Evolutionary conservation across 495 filamentous ascomycete species (phyloP).

Genomic region (Oidiodendron maius): DNA sequence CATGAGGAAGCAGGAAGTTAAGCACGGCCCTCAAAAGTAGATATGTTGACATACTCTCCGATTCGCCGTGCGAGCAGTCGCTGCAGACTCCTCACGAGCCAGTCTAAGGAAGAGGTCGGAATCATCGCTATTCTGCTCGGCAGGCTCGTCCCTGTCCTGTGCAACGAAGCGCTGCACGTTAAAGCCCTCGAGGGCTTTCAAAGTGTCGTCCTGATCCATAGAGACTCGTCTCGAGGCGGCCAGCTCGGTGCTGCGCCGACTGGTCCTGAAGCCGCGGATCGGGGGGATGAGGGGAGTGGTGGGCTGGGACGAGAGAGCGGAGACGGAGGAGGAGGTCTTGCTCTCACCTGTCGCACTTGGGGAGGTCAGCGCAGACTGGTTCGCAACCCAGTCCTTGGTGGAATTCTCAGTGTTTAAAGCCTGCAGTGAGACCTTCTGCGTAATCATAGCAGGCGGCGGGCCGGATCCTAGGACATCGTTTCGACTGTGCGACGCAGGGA

Average conservation of each 20-base stretch:
- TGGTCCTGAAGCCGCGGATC: slow-evolving; percentile 44
- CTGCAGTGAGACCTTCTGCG: slow-evolving; percentile 26
- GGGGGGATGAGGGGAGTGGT: slow-evolving; percentile 31
- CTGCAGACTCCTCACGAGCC: slow-evolving; percentile 38
- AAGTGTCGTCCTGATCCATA: slow-evolving; percentile 38
- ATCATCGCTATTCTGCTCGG: slow-evolving; percentile 28
- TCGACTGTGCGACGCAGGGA: slow-evolving; percentile 7
- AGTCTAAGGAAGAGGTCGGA: slow-evolving; percentile 50
- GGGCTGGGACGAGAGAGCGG: slow-evolving; percentile 7
- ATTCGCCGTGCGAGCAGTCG: background rate
- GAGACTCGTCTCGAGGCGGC: slow-evolving; percentile 23
- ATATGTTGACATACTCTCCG: background rate
- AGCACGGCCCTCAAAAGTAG: background rate
- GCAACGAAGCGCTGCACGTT: slow-evolving; percentile 18
- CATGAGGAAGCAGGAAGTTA: background rate
- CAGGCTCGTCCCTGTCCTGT: slow-evolving; percentile 17
- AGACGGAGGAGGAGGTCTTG: slow-evolving; percentile 12
- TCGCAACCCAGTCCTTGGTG: slow-evolving; percentile 20
- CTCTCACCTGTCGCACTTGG: background rate
- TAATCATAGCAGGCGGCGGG: slow-evolving; percentile 39
- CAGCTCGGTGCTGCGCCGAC: slow-evolving; percentile 46
- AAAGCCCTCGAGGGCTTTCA: slow-evolving; percentile 41
- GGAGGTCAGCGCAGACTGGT: slow-evolving; percentile 11
- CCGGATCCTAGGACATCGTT: slow-evolving; percentile 19
- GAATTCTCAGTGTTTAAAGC: background rate